Percentiles rank a stretch among this genome's conserved stretches.
Evolutionary conservation across 1,284 basidiomycete genomes (phyloP).

Genomic region (Moesziomyces antarcticus): DNA sequence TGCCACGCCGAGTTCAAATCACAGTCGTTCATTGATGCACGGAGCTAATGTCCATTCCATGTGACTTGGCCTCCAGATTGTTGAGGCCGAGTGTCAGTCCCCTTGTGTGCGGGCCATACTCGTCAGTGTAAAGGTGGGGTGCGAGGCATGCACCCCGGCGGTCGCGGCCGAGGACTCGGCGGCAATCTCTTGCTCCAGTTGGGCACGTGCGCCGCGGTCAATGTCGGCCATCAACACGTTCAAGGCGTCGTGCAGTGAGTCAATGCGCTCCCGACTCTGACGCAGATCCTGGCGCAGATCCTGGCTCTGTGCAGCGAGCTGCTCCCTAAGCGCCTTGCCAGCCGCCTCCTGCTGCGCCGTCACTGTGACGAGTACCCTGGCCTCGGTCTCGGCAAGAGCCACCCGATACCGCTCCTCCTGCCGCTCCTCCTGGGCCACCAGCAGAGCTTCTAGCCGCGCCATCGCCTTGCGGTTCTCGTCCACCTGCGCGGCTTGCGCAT

Average conservation of each 20-base stretch:
- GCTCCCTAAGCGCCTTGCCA: not conserved
- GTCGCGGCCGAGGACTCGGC: not conserved
- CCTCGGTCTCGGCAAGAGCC: slow-evolving; percentile 1
- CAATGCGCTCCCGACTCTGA: not conserved
- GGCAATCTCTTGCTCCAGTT: slow-evolving; percentile 16
- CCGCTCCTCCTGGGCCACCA: not conserved
- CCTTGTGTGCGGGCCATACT: slow-evolving; percentile 5
- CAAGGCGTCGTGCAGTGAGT: slow-evolving; percentile 6
- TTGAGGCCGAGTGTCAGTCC: too few relatives aligned
- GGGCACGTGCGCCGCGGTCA: slow-evolving; percentile 22
- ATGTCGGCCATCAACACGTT: slow-evolving; percentile 25
- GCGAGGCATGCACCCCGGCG: not conserved
- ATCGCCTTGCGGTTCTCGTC: not conserved
- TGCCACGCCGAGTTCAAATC: too few relatives aligned
- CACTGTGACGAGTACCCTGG: not conserved
- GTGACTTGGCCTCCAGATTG: too few relatives aligned
- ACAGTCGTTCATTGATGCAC: too few relatives aligned
- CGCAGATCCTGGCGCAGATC: not conserved
- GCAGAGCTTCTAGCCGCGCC: not conserved
- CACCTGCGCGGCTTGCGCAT: not conserved
- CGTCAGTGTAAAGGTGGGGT: slow-evolving; percentile 9
- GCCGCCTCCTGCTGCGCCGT: slow-evolving; percentile 4
- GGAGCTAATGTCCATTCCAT: too few relatives aligned
- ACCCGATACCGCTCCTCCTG: not conserved
- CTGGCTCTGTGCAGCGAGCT: slow-evolving; percentile 1